These are phyloP conservation scores for Talaromyces amestolkiae DNA, from an alignment of 2,329 filamentous ascomycete genomes.

Conservation along the genomic window DNA sequence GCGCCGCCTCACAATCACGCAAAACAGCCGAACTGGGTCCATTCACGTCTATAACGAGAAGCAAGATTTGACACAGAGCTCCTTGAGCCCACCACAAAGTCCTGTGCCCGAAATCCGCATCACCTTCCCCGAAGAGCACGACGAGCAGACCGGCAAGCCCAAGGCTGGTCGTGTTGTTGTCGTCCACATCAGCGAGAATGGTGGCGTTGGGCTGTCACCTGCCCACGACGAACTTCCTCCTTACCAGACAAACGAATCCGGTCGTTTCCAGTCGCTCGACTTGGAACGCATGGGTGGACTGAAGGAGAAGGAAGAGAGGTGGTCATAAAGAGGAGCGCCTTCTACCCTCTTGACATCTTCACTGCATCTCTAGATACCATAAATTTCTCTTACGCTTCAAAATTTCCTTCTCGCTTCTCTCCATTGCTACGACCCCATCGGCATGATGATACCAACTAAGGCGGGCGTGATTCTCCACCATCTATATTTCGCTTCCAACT, in stretches of 20 bases:
- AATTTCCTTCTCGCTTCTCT: slow-evolving; percentile 8
- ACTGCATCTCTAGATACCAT: background rate
- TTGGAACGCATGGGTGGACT: slow-evolving; percentile 91
- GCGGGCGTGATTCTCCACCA: slow-evolving; percentile 13
- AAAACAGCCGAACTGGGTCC: slow-evolving; percentile 61
- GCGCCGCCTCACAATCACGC: slow-evolving; percentile 59
- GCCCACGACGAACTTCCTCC: slow-evolving; percentile 77
- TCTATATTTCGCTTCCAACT: slow-evolving; percentile 1
- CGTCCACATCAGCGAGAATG: slow-evolving; percentile 83
- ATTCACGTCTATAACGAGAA: slow-evolving; percentile 78
- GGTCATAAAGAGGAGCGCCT: slow-evolving; percentile 30
- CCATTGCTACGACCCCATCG: slow-evolving; percentile 16
- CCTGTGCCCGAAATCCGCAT: slow-evolving; percentile 97
- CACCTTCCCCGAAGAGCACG: slow-evolving; percentile 94
- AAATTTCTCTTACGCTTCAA: background rate
- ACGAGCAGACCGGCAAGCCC: slow-evolving; percentile 64
- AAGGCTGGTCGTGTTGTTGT: slow-evolving; percentile 87
- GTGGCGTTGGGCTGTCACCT: slow-evolving; percentile 82
- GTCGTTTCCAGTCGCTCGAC: slow-evolving; percentile 88
- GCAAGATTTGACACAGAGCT: slow-evolving; percentile 72
- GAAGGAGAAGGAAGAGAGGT: slow-evolving; percentile 73
- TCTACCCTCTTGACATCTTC: background rate
- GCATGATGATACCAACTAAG: slow-evolving; percentile 17
- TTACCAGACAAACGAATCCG: slow-evolving; percentile 77
- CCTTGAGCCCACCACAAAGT: slow-evolving; percentile 70